phyloP scores from a whole-genome alignment of 2,329 filamentous ascomycete species.

The Thelonectria rubi region DNA sequence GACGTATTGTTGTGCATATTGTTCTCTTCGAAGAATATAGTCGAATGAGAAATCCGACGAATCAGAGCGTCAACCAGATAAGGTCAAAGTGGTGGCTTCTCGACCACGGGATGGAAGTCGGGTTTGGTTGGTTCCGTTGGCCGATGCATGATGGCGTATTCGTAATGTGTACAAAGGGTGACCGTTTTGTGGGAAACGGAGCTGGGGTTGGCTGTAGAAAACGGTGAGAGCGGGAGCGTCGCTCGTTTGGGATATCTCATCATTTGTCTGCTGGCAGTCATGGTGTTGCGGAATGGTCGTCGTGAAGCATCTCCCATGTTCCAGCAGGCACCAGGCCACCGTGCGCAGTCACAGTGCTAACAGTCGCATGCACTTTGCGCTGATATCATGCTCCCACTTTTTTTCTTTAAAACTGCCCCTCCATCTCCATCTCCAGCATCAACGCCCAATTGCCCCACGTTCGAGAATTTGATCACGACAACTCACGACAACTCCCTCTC shows the following conservation, averaged over 20 bases:
- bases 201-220: too few relatives aligned
- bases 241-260: not conserved
- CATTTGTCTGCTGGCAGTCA: not conserved
- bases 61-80: not conserved
- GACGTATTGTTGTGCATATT: not conserved
- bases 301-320: constrained; percentile 28
- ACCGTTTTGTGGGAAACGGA: too few relatives aligned
- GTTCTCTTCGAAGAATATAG: not conserved
- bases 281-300: not conserved
- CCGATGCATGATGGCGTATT: too few relatives aligned
- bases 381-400: constrained; percentile 42
- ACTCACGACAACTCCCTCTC: constrained; percentile 20
- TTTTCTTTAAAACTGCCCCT: constrained; percentile 10
- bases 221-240: too few relatives aligned
- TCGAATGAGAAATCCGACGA: not conserved
- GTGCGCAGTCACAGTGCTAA: constrained; percentile 23
- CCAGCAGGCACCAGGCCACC: constrained; percentile 30
- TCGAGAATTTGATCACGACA: constrained; percentile 39
- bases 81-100: not conserved
- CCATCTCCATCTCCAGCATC: constrained; percentile 42
- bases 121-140: not conserved
- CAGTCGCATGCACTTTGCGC: constrained; percentile 40
- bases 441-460: constrained; percentile 39
- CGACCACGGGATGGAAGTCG: not conserved
- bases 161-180: too few relatives aligned